Evolutionary conservation across 495 filamentous ascomycete species (phyloP).

Genomic region (Daldinia concentrica): DNA sequence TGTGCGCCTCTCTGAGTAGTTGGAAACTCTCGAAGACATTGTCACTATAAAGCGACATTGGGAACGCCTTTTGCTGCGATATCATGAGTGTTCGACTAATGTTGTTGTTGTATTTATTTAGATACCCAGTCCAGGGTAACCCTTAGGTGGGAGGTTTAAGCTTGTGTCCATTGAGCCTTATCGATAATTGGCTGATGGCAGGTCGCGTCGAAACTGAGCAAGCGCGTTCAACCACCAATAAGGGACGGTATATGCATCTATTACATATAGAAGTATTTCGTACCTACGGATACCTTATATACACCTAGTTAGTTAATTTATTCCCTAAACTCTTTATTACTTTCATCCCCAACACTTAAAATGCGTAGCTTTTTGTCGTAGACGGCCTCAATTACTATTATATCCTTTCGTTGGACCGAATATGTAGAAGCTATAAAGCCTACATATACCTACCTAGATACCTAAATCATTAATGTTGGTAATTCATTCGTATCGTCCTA

Average conservation of each 20-base stretch:
- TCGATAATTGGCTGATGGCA: conserved; percentile 10
- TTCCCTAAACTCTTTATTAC: background rate
- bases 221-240: conserved; percentile 12
- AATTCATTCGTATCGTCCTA: background rate
- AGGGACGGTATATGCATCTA: background rate
- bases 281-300: background rate
- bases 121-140: conserved; percentile 2
- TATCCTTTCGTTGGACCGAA: no score
- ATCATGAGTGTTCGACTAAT: conserved; percentile 13
- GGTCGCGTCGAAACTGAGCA: conserved; percentile 3
- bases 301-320: no score
- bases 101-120: conserved; percentile 6
- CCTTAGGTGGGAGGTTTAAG: conserved; percentile 14
- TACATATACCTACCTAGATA: background rate
- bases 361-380: no score
- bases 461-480: background rate
- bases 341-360: background rate
- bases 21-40: conserved; percentile 52
- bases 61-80: conserved; percentile 19
- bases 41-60: conserved; percentile 41
- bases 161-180: conserved; percentile 17
- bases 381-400: no score
- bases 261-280: no score
- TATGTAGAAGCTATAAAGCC: background rate
- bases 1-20: conserved; percentile 54